Conservation (phyloP, 2,329 filamentous ascomycete species). For the Fusarium liriodendri region DNA sequence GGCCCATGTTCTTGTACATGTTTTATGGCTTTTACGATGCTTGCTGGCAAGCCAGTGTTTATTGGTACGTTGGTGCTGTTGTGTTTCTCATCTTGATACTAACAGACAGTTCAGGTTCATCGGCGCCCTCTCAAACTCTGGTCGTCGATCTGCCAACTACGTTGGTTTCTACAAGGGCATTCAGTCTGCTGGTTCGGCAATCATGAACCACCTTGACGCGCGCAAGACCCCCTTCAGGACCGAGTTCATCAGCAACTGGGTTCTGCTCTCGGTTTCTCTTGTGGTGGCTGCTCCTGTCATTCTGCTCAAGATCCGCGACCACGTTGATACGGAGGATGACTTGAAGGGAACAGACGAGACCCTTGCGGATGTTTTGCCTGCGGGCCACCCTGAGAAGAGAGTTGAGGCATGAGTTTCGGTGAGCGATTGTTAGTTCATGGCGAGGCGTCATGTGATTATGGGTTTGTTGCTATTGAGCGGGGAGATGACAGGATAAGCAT, state of each 20-base stretch:
- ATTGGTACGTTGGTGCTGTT: conserved; percentile 76
- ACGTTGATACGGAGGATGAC: conserved; percentile 84
- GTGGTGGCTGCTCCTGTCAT: conserved; percentile 84
- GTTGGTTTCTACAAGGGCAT: conserved; percentile 91
- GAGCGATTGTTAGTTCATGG: conserved; percentile 10
- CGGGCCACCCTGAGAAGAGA: conserved; percentile 30
- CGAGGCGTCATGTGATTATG: not conserved
- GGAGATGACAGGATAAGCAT: not conserved
- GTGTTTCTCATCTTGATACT: conserved; percentile 25
- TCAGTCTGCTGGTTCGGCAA: conserved; percentile 78
- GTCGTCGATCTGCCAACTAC: conserved; percentile 91
- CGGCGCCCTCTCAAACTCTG: conserved; percentile 92
- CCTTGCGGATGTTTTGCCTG: conserved; percentile 70
- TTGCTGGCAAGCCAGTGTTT: conserved; percentile 88
- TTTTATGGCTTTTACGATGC: conserved; percentile 93
- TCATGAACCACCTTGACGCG: conserved; percentile 50
- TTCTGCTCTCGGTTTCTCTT: conserved; percentile 77
- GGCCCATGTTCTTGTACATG: conserved; percentile 89
- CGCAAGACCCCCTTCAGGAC: conserved; percentile 68
- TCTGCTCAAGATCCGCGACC: conserved; percentile 82
- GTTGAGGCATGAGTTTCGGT: not conserved
- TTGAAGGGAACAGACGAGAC: conserved; percentile 88
- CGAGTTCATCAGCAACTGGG: conserved; percentile 81
- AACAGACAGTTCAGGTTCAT: conserved; percentile 70
- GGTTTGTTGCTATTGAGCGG: not conserved